Percentiles rank a stretch among this genome's conserved stretches.
Conservation (phyloP, 2,329 filamentous ascomycete species). For the Pyrenophora teres region DNA sequence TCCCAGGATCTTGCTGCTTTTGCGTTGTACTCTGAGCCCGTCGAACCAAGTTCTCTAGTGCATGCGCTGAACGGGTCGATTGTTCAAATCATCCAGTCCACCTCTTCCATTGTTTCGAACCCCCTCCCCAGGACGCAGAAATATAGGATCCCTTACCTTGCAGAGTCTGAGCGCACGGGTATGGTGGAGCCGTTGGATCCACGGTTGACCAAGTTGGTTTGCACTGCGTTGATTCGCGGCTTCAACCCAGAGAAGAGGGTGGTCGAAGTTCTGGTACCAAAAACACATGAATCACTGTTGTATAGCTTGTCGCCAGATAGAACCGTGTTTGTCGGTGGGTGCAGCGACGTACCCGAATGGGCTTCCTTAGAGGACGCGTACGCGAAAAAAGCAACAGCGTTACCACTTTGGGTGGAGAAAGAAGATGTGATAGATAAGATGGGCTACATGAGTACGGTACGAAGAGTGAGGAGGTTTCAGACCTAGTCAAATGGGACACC, state of each 20-base stretch:
- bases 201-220: slow-evolving; percentile 61
- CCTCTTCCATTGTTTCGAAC: slow-evolving; percentile 48
- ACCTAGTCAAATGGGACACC: background rate
- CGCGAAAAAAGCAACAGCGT: background rate
- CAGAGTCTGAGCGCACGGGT: slow-evolving; percentile 52
- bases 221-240: slow-evolving; percentile 71
- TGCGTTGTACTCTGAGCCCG: slow-evolving; percentile 69
- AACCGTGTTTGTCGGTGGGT: slow-evolving; percentile 41
- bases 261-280: slow-evolving; percentile 70
- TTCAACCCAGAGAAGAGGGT: slow-evolving; percentile 61
- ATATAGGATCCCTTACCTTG: slow-evolving; percentile 67
- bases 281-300: slow-evolving; percentile 43
- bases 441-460: slow-evolving; percentile 37
- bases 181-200: slow-evolving; percentile 61
- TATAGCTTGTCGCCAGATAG: slow-evolving; percentile 27
- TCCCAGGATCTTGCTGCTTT: slow-evolving; percentile 63
- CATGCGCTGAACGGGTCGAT: slow-evolving; percentile 73
- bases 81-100: slow-evolving; percentile 67
- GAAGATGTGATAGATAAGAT: slow-evolving; percentile 27
- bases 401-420: slow-evolving; percentile 29
- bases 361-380: slow-evolving; percentile 42
- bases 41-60: slow-evolving; percentile 61
- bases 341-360: slow-evolving; percentile 42
- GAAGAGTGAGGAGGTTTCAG: slow-evolving; percentile 40
- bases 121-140: slow-evolving; percentile 50